Conservation (phyloP, 2,329 filamentous ascomycete species). For the Plectosphaerella sp. region DNA sequence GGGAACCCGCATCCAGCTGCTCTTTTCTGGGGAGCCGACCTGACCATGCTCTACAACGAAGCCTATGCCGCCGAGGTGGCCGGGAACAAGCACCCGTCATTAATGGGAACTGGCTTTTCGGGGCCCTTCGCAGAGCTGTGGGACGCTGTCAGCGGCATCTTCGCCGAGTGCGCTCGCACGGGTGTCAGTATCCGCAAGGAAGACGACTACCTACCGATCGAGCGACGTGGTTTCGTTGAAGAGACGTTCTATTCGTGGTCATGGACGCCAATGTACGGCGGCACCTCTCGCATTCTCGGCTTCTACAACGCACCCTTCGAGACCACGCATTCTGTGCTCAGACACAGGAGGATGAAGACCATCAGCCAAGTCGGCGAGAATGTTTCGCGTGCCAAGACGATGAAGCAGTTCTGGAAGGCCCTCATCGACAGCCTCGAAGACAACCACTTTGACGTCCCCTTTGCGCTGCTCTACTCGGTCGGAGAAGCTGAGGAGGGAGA, state of each 20-base stretch:
- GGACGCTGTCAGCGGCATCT: conserved; percentile 23
- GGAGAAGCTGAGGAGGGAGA: conserved; percentile 30
- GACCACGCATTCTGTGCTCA: conserved; percentile 26
- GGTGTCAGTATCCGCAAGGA: conserved; percentile 26
- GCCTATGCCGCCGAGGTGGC: conserved; percentile 51
- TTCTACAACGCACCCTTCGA: conserved; percentile 35
- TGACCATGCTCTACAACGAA: conserved; percentile 62
- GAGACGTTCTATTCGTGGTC: conserved; percentile 35
- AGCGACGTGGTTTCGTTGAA: conserved; percentile 28
- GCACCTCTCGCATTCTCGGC: conserved; percentile 26
- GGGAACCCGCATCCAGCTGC: conserved; percentile 38
- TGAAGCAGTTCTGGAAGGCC: conserved; percentile 28
- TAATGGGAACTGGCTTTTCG: conserved; percentile 55
- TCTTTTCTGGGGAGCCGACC: conserved; percentile 58
- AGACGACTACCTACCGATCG: conserved; percentile 24
- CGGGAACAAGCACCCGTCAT: conserved; percentile 55
- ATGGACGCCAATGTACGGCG: conserved; percentile 31
- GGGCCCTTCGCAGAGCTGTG: conserved; percentile 52
- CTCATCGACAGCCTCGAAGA: conserved; percentile 25
- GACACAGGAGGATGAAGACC: conserved; percentile 25
- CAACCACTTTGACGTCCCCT: conserved; percentile 32
- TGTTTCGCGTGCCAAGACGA: conserved; percentile 23
- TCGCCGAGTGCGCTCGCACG: conserved; percentile 29
- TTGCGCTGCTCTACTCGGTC: conserved; percentile 35
- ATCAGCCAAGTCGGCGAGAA: conserved; percentile 25